Percentiles rank a stretch among this genome's conserved stretches.
Evolutionary conservation across 1,284 basidiomycete species (phyloP).

Genomic region (Testicularia cyperi): DNA sequence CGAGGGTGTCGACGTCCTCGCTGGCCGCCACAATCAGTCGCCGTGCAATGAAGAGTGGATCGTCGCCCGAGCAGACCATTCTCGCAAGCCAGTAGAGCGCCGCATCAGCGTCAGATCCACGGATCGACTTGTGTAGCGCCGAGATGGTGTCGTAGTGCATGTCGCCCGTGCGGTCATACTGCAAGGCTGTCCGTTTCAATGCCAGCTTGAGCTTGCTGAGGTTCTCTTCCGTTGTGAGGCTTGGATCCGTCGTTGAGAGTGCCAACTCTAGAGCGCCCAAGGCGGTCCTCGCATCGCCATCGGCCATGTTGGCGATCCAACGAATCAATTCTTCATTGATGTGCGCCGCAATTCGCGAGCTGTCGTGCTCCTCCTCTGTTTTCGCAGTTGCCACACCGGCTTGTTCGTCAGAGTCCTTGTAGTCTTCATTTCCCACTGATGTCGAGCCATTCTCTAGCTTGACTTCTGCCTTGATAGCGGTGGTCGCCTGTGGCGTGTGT

Average conservation of each 20-base stretch:
- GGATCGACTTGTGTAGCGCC: slow-evolving; percentile 79
- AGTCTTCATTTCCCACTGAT: too few relatives aligned
- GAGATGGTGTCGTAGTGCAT: slow-evolving; percentile 79
- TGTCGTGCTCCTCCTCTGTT: background rate
- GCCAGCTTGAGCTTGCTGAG: slow-evolving; percentile 30
- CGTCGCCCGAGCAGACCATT: slow-evolving; percentile 70
- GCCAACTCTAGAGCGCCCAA: slow-evolving; percentile 51
- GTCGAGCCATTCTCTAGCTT: too few relatives aligned
- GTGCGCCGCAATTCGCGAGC: slow-evolving; percentile 44
- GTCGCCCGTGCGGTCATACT: slow-evolving; percentile 58
- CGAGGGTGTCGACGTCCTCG: slow-evolving; percentile 81
- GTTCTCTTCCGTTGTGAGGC: slow-evolving; percentile 9
- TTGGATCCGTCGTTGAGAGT: slow-evolving; percentile 32
- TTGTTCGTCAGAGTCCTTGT: background rate
- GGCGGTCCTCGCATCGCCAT: slow-evolving; percentile 54
- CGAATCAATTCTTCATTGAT: slow-evolving; percentile 36
- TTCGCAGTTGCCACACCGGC: too few relatives aligned
- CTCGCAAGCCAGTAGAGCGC: slow-evolving; percentile 76
- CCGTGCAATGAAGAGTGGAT: slow-evolving; percentile 79
- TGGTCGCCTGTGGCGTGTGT: too few relatives aligned
- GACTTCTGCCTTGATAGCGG: too few relatives aligned
- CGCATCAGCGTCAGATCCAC: slow-evolving; percentile 76
- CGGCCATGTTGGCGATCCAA: slow-evolving; percentile 53
- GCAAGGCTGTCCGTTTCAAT: slow-evolving; percentile 42
- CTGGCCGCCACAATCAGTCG: slow-evolving; percentile 80